A percentile compares a stretch with the other conserved stretches of the same genome.
phyloP scores from a whole-genome alignment of 202 grass and related monocot species.

The Musa balbisiana region DNA sequence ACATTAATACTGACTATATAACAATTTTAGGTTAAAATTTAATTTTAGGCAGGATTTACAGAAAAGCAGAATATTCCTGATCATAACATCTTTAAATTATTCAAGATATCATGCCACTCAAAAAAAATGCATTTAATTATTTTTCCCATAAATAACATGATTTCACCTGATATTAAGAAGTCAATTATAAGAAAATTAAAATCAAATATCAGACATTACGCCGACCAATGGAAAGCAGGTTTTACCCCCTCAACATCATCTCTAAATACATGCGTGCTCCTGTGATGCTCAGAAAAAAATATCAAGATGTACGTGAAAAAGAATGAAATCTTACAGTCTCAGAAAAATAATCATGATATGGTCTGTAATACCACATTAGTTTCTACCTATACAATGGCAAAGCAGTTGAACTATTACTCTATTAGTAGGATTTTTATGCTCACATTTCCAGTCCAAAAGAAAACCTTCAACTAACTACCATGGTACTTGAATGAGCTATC shows the following conservation, averaged over 20 bases:
- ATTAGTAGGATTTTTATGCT: background rate
- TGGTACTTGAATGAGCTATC: conserved; percentile 78
- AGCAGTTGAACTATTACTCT: background rate
- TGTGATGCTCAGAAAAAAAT: background rate
- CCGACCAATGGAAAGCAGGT: conserved; percentile 77
- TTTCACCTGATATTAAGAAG: too few species aligned
- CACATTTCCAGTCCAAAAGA: background rate
- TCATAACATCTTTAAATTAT: too few species aligned
- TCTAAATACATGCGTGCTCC: conserved; percentile 64
- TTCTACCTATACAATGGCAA: conserved; percentile 56
- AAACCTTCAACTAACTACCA: conserved; percentile 23
- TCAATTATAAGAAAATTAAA: background rate
- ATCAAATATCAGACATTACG: background rate
- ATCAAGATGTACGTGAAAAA: background rate
- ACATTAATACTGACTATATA: too few species aligned
- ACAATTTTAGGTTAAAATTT: too few species aligned
- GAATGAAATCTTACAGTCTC: too few species aligned
- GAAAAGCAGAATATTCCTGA: too few species aligned
- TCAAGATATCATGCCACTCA: too few species aligned
- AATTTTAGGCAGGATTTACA: too few species aligned
- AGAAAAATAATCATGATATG: background rate
- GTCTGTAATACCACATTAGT: conserved; percentile 55
- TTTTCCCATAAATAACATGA: too few species aligned
- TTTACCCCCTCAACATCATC: conserved; percentile 91
- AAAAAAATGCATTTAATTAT: too few species aligned